Conservation (phyloP, 192 early-diverging fungal species). For the Linnemannia schmuckeri region DNA sequence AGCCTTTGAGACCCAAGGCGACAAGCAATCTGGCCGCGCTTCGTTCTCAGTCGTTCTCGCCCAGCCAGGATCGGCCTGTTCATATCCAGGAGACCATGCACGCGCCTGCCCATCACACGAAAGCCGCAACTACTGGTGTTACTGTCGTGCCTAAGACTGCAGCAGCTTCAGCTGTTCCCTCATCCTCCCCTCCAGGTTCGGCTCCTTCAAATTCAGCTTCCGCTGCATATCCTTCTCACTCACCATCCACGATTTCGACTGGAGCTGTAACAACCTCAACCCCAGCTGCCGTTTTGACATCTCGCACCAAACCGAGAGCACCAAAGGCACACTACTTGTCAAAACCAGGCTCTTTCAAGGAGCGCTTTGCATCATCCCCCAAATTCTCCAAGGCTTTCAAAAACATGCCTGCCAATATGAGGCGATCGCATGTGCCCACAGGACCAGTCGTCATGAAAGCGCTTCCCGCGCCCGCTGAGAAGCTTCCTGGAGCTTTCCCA, state of each 20-base stretch:
- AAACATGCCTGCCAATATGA: constrained; percentile 8
- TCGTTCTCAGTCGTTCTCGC: constrained; percentile 31
- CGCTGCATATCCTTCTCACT: background rate
- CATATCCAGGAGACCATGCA: constrained; percentile 27
- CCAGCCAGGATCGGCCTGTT: constrained; percentile 46
- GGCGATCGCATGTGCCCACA: constrained; percentile 25
- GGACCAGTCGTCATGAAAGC: background rate
- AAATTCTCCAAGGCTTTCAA: background rate
- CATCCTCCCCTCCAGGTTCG: background rate
- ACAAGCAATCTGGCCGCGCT: background rate
- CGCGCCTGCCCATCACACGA: background rate
- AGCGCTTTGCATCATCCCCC: background rate
- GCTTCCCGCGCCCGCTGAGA: background rate
- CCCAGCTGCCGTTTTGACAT: background rate
- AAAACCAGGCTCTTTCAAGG: background rate
- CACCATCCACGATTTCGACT: background rate
- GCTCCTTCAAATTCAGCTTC: background rate
- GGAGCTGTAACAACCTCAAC: background rate
- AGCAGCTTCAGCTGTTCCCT: background rate
- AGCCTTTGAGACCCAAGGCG: background rate
- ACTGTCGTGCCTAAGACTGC: background rate
- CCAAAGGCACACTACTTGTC: constrained; percentile 29
- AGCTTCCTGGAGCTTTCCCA: background rate
- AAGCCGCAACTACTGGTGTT: background rate
- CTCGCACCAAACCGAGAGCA: background rate